These are phyloP conservation scores for Arctium lappa DNA, from an alignment of 129 eudicot species.

Conservation along the genomic window DNA sequence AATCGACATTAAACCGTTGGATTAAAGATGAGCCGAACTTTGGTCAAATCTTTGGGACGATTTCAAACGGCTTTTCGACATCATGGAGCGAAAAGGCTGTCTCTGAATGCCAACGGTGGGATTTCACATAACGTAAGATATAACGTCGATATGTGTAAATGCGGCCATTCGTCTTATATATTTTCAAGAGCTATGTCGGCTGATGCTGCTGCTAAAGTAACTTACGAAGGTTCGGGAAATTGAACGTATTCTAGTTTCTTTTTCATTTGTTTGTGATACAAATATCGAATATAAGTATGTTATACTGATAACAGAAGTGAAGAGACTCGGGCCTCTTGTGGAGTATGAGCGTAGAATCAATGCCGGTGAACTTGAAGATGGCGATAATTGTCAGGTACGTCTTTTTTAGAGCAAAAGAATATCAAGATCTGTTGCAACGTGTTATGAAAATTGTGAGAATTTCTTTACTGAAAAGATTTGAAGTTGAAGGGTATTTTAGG, in stretches of 20 bases:
- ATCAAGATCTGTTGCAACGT: neutral
- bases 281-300: neutral
- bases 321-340: conserved; percentile 63
- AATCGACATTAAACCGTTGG: conserved; percentile 11
- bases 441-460: neutral
- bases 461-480: neutral
- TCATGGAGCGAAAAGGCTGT: conserved; percentile 19
- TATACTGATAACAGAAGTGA: conserved; percentile 30
- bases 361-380: conserved; percentile 84
- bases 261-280: neutral
- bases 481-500: too few relatives aligned
- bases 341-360: conserved; percentile 85
- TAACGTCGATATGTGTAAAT: conserved; percentile 5
- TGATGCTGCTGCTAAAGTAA: conserved; percentile 41
- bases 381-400: conserved; percentile 77
- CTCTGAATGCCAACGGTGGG: conserved; percentile 10
- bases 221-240: conserved; percentile 38
- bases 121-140: conserved; percentile 10
- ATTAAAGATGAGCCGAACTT: conserved; percentile 43
- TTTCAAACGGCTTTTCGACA: conserved; percentile 29
- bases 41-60: conserved; percentile 33
- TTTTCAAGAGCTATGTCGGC: conserved; percentile 43
- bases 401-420: neutral
- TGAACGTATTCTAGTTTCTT: neutral
- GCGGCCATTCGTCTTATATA: conserved; percentile 25